phyloP scores from a whole-genome alignment of 106 monocot genomes.

The Apostasia shenzhenica region DNA sequence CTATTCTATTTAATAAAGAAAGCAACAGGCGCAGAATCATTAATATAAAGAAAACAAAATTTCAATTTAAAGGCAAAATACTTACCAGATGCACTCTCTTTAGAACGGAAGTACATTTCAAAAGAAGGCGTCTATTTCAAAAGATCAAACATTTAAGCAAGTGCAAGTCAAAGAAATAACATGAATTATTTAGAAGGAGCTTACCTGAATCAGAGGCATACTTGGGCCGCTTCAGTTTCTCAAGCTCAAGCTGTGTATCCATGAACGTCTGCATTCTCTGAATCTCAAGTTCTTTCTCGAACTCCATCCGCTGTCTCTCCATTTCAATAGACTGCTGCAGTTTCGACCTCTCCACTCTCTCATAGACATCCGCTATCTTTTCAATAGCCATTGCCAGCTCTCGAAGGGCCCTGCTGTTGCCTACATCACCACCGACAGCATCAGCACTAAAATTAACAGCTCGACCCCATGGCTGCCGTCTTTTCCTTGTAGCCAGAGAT shows the following conservation, averaged over 20 bases:
- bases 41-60: no score
- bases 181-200: neutral
- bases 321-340: constrained; percentile 46
- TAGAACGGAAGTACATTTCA: no score
- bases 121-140: no score
- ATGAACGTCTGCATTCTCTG: constrained; percentile 50
- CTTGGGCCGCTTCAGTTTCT: constrained; percentile 38
- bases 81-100: no score
- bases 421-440: constrained; percentile 7
- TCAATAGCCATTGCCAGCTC: constrained; percentile 33
- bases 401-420: constrained; percentile 12
- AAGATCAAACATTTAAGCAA: no score
- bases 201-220: constrained; percentile 10
- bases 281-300: constrained; percentile 42
- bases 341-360: constrained; percentile 44
- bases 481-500: neutral
- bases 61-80: no score
- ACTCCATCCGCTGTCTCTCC: constrained; percentile 51
- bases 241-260: constrained; percentile 34
- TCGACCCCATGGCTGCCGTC: constrained; percentile 12
- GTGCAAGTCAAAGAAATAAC: no score
- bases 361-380: constrained; percentile 41
- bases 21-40: no score
- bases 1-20: no score
- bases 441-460: constrained; percentile 5